phyloP scores from a whole-genome alignment of 2,329 filamentous ascomycete genomes.

The Hysterium pulicare region DNA sequence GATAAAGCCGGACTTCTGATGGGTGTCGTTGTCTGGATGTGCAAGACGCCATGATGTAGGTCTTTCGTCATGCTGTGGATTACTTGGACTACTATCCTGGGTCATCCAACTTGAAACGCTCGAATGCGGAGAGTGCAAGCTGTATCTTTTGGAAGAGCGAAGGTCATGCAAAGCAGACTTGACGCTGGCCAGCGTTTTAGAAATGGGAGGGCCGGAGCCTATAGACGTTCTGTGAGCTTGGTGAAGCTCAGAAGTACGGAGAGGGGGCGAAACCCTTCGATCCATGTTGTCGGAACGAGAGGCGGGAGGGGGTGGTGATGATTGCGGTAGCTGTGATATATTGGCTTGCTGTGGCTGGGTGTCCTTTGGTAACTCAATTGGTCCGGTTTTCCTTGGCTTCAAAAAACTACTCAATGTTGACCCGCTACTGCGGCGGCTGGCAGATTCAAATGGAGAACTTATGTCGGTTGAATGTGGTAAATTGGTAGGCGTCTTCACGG shows the following conservation, averaged over 20 bases:
- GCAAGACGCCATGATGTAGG: conserved; percentile 1
- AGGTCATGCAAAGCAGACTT: background rate
- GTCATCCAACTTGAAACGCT: background rate
- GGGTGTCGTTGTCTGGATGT: conserved; percentile 4
- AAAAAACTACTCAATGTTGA: background rate
- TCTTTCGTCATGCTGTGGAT: background rate
- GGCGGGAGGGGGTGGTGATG: background rate
- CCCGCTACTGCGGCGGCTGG: background rate
- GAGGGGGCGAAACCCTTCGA: background rate
- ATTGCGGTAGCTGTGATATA: background rate
- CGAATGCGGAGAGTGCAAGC: background rate
- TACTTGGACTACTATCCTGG: background rate
- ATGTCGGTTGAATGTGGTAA: too few species aligned
- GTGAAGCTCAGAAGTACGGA: background rate
- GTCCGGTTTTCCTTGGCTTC: background rate
- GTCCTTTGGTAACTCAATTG: background rate
- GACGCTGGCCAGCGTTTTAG: background rate
- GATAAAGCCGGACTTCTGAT: conserved; percentile 14
- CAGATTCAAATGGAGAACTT: background rate
- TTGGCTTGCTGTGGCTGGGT: background rate
- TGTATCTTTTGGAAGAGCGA: background rate
- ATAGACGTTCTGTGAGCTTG: background rate
- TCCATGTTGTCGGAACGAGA: background rate
- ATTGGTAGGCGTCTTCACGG: too few species aligned
- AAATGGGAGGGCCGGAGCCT: background rate